A percentile compares a stretch with the other conserved stretches of the same genome.
These are phyloP conservation scores for Aspergillus neoniger DNA, from an alignment of 2,329 filamentous ascomycete genomes.

Conservation along the genomic window DNA sequence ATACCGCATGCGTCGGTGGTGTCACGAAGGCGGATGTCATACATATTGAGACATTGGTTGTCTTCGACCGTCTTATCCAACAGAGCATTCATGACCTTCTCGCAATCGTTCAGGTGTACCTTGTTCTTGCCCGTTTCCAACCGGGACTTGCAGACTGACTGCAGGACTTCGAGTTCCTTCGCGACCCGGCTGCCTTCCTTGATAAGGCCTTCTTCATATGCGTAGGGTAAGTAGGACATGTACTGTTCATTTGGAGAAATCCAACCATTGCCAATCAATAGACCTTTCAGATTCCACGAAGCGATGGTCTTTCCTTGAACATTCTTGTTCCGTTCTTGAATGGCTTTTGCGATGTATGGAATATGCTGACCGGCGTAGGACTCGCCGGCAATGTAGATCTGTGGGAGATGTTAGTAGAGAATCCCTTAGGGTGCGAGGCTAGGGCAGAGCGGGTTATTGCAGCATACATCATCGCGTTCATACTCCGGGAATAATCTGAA, in stretches of 20 bases:
- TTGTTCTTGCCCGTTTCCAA: constrained; percentile 60
- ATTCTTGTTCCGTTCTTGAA: constrained; percentile 82
- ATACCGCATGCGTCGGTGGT: constrained; percentile 83
- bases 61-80: constrained; percentile 62
- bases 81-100: constrained; percentile 72
- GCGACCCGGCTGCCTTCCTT: constrained; percentile 65
- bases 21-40: constrained; percentile 87
- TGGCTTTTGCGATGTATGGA: constrained; percentile 90
- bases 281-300: constrained; percentile 76
- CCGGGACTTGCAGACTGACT: constrained; percentile 66
- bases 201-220: constrained; percentile 74
- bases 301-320: constrained; percentile 38
- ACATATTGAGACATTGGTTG: constrained; percentile 85
- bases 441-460: not conserved
- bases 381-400: constrained; percentile 95
- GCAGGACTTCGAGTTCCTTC: constrained; percentile 66
- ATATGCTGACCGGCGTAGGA: constrained; percentile 97
- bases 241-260: constrained; percentile 91
- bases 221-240: constrained; percentile 77
- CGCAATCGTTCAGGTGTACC: constrained; percentile 72
- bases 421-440: not conserved
- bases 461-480: constrained; percentile 81
- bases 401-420: constrained; percentile 16
- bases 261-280: constrained; percentile 98
- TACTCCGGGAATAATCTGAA: constrained; percentile 90